Base-by-base conservation (phyloP, 1,284 basidiomycete species). In the Ceratobasidium sp. region DNA sequence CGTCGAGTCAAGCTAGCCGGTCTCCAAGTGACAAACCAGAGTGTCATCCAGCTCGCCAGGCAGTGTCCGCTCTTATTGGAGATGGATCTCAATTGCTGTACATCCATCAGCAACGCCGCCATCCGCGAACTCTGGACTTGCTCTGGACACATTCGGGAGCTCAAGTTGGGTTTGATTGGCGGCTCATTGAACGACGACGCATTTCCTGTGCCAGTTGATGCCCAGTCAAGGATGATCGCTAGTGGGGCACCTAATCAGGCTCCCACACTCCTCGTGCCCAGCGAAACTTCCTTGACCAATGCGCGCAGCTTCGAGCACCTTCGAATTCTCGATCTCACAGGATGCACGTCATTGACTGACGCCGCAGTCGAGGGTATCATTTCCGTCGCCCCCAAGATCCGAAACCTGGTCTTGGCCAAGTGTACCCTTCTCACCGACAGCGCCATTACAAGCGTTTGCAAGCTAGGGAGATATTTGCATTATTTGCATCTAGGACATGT, bases 401-500 rank as follows among this genome's bases (percentile, higher is more conserved):
- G 97, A 73, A 96, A 92, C 75, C 83, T 99, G 45, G 93, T 96
- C 31, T 81, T 99, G 50, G 93, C 95, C 62, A 99, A 98, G 79
- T 99, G 97, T 77, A 79, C 82, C 2, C 80, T 87, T 49, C 82
- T 99, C 75, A 97, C 96, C 8, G 95, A 99, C 79, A 86, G 85
- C 64, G 86, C 91, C 1, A 86, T 98, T 31, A 90, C 93, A 75
- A 91, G 86, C 72, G 94, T 99, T 45, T 91, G 92, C 76, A 85
- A 84, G 75, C 83, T 99, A 17, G 96, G 96, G 29, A 92, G 93
- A 77, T 89, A 96, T 76, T 78, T 99, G 38, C 97, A 99, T 79
- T 95, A 97, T 77, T 84, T 99, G 43, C 97, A 99, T 78, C 84
- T 99, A 13, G 97, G 96, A 0, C 97, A 99, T 80, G 91, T 94